Conservation (phyloP, 495 filamentous ascomycete genomes). For the Darksidea phi region DNA sequence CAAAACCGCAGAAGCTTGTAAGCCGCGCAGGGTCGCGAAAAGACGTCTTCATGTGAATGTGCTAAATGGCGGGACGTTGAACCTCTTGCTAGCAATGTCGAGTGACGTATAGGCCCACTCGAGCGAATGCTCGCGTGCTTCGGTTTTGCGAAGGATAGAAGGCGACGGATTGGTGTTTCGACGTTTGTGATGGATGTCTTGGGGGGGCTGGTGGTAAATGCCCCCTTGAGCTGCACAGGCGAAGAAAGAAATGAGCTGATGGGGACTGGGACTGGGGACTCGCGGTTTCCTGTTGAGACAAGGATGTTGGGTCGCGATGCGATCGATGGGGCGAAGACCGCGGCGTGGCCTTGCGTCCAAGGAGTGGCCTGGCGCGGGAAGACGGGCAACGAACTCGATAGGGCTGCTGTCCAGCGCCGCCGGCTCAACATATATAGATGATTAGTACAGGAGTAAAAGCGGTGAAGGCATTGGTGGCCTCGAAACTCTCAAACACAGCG, state of each 20-base stretch:
- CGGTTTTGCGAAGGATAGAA: not conserved
- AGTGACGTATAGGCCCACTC: slow-evolving; percentile 16
- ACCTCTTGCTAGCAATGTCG: not conserved
- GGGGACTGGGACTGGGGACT: not conserved
- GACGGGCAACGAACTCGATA: not conserved
- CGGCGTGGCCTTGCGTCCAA: slow-evolving; percentile 1
- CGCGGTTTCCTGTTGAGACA: slow-evolving; percentile 23
- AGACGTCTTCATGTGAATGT: slow-evolving; percentile 26
- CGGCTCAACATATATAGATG: slow-evolving; percentile 14
- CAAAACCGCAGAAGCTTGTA: slow-evolving; percentile 4
- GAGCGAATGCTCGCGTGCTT: not conserved
- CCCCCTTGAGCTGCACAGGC: not conserved
- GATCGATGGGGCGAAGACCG: not conserved
- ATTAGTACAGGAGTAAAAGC: slow-evolving; percentile 13
- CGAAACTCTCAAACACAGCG: slow-evolving; percentile 8
- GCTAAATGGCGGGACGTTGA: not conserved
- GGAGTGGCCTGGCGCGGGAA: slow-evolving; percentile 4
- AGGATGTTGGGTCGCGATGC: slow-evolving; percentile 8
- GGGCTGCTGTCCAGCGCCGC: not conserved
- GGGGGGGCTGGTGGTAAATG: not conserved
- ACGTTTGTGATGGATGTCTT: not conserved
- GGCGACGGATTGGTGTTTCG: not conserved
- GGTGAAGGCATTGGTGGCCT: slow-evolving; percentile 10
- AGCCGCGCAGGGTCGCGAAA: slow-evolving; percentile 3
- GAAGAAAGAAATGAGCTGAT: slow-evolving; percentile 14